Conservation (phyloP, 352 stramenopile genomes). For the Globisporangium parvum region DNA sequence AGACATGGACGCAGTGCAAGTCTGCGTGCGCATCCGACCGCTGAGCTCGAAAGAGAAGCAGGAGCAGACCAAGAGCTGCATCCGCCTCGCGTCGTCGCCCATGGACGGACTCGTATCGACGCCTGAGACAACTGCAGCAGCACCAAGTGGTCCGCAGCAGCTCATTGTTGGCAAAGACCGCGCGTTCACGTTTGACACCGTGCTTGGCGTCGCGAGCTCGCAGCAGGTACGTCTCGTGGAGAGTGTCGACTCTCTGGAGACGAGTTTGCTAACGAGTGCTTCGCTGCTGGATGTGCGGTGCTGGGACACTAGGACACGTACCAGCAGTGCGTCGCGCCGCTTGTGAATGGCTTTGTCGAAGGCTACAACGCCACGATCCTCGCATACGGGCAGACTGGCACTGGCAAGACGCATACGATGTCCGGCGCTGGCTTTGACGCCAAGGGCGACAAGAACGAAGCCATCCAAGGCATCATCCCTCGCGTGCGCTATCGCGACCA, state of each 20-base stretch:
- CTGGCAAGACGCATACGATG: constrained; percentile 96
- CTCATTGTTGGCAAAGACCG: constrained; percentile 80
- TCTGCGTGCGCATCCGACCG: constrained; percentile 71
- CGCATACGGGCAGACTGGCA: constrained; percentile 85
- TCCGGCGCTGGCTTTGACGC: constrained; percentile 49
- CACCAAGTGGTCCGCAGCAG: constrained; percentile 33
- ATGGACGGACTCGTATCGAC: constrained; percentile 33
- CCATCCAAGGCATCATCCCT: constrained; percentile 81
- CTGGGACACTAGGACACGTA: constrained; percentile 50
- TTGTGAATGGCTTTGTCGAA: constrained; percentile 77
- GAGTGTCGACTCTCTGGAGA: not conserved
- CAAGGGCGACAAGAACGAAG: constrained; percentile 49
- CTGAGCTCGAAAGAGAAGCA: constrained; percentile 57
- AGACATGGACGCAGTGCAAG: constrained; percentile 56
- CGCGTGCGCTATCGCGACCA: too few species aligned
- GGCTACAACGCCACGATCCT: constrained; percentile 83
- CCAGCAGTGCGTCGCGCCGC: constrained; percentile 44
- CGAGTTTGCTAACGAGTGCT: not conserved
- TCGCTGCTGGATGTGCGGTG: too few species aligned
- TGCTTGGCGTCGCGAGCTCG: constrained; percentile 65
- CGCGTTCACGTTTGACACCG: constrained; percentile 87
- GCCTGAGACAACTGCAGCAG: not conserved
- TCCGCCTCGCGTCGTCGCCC: constrained; percentile 43
- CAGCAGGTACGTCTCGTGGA: constrained; percentile 38
- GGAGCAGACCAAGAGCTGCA: constrained; percentile 71